Evolutionary conservation across 2,329 filamentous ascomycete species (phyloP).

Genomic region (Aspergillus thermomutatus): DNA sequence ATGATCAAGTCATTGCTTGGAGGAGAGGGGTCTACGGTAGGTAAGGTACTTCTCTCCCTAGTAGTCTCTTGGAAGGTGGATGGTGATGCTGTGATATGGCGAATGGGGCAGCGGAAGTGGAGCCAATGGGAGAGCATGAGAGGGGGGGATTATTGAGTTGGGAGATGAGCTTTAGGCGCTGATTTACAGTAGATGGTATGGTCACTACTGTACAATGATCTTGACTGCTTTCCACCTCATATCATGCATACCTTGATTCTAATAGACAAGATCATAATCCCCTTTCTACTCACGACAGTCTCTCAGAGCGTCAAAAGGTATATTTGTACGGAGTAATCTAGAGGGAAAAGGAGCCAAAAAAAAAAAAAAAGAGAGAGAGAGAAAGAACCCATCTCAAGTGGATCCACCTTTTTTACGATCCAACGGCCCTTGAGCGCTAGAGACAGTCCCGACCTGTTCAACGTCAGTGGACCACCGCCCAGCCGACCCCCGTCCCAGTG

Average conservation of each 20-base stretch:
- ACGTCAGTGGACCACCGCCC: slow-evolving; percentile 16
- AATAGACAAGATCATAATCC: not conserved
- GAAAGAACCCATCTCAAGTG: slow-evolving; percentile 9
- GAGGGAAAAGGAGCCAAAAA: slow-evolving; percentile 1
- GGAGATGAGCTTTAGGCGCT: slow-evolving; percentile 4
- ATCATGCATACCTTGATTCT: not conserved
- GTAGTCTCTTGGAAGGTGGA: not conserved
- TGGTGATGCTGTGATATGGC: slow-evolving; percentile 1
- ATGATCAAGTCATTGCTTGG: not conserved
- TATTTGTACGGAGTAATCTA: too few species aligned
- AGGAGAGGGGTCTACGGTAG: not conserved
- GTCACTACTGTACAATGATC: too few species aligned
- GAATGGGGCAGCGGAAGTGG: slow-evolving; percentile 18
- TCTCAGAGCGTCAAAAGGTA: not conserved
- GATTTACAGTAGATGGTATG: not conserved
- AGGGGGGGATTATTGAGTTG: slow-evolving; percentile 6
- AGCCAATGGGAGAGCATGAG: slow-evolving; percentile 15
- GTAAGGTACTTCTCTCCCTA: too few species aligned
- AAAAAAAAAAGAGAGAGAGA: slow-evolving; percentile 7
- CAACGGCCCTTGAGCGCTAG: slow-evolving; percentile 18
- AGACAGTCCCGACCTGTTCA: slow-evolving; percentile 15
- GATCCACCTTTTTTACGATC: slow-evolving; percentile 16
- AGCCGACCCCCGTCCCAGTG: slow-evolving; percentile 14
- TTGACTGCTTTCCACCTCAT: not conserved
- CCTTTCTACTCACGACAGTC: not conserved